Base-by-base conservation (phyloP, 208 protist genomes). In the Phytomonas francai region DNA sequence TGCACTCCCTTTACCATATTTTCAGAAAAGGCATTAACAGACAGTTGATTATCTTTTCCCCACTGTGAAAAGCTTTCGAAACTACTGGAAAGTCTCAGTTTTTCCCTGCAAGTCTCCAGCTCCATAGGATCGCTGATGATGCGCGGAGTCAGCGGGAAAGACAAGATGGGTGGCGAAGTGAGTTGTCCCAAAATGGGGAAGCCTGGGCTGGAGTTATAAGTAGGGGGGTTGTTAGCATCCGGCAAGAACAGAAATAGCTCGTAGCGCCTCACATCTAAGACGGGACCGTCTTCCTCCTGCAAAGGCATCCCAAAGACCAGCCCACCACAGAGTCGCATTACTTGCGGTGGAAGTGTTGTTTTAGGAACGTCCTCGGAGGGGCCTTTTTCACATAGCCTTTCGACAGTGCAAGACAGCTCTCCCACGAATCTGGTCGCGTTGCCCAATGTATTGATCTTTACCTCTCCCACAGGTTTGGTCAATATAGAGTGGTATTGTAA, bases 281-380 rank as follows among this genome's bases (percentile, higher is more conserved):
- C 65, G 16, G 68, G 32, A 30, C 70, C 75, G 27, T 61, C 36
- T 14, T 79, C 64, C 0, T 76, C 59, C 27, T 59, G 36, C 16
- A 81, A 64, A 25, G 77, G 73, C 30, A 76, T 39, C 39, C 77
- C 72, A 32, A 84, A 62, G 0, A 72, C 75, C 70, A 85, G 74
- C 22, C 88, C 88, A 29, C 88, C 88, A 63, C 88, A 94, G 54
- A 94, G 69, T 34, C 87, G 88, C 84, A 94, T 74, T 31, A 90
- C 78, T 60, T 85, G 84, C n/a, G 74, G 79, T 54, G 78, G 73
- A 29, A 83, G 61, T 22, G 75, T 65, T 22, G 75, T 65, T 54
- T 83, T 73, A 58, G 74, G 73, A 29, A 72, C 71, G 42, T 56
- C 62, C n/a, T 71, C 79, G 6, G 77, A 67, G 7, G 73, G 76